Evolutionary conservation across 768 basidiomycete species (phyloP).

Genomic region (Termitomyces sp.): DNA sequence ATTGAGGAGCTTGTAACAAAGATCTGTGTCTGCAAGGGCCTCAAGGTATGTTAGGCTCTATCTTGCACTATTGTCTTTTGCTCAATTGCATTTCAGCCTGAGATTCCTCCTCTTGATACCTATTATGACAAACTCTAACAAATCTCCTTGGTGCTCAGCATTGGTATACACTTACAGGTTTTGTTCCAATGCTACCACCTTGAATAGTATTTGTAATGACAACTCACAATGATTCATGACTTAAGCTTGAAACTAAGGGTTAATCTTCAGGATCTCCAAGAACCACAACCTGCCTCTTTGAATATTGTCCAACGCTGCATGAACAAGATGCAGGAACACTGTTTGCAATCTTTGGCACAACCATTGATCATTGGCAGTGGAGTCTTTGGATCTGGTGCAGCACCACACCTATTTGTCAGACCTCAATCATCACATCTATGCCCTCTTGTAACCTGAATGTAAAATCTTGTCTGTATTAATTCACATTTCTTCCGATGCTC

Average conservation of each 20-base stretch:
- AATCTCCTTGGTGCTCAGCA: neutral
- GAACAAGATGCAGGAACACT: too few relatives aligned
- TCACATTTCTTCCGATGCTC: too few relatives aligned
- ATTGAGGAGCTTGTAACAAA: conserved; percentile 76
- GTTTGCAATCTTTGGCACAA: too few relatives aligned
- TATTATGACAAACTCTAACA: conserved; percentile 92
- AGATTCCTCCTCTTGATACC: conserved; percentile 80
- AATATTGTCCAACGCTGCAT: too few relatives aligned
- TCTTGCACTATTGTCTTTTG: neutral
- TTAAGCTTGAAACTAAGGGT: neutral
- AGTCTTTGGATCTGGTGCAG: too few relatives aligned
- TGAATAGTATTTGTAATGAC: conserved; percentile 7
- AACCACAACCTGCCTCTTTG: too few relatives aligned
- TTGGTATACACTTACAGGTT: conserved; percentile 5
- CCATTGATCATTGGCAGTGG: too few relatives aligned
- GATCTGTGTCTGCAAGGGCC: conserved; percentile 93
- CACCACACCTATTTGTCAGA: too few relatives aligned
- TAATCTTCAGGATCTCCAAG: too few relatives aligned
- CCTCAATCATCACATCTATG: too few relatives aligned
- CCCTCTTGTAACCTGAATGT: too few relatives aligned
- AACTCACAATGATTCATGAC: conserved; percentile 7
- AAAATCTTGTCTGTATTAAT: too few relatives aligned
- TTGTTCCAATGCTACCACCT: conserved; percentile 7
- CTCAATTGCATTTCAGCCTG: conserved; percentile 50
- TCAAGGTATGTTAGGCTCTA: conserved; percentile 57